These are phyloP conservation scores for Mucor indicus DNA, from an alignment of 371 early-diverging fungal species.

Conservation along the genomic window DNA sequence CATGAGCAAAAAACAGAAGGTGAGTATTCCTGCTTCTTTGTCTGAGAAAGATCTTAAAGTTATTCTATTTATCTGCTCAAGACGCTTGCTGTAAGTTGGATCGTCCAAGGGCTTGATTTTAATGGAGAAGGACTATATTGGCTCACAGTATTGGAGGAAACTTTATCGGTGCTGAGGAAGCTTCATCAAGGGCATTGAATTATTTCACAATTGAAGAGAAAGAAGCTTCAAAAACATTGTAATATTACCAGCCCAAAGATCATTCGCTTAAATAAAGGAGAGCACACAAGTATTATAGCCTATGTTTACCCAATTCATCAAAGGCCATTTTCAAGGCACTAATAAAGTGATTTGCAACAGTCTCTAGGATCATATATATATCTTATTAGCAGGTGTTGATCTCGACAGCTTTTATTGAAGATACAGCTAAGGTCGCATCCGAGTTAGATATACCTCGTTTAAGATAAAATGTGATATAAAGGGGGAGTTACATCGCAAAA, in stretches of 20 bases:
- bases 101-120: conserved; percentile 20
- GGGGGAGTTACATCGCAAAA: no score
- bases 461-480: no score
- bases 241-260: conserved; percentile 20
- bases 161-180: conserved; percentile 17
- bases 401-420: no score
- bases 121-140: conserved; percentile 20
- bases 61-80: conserved; percentile 26
- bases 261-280: conserved; percentile 26
- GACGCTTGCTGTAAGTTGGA: conserved; percentile 29
- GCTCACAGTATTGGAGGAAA: conserved; percentile 24
- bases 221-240: conserved; percentile 16
- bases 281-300: conserved; percentile 19
- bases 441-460: no score
- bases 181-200: conserved; percentile 18
- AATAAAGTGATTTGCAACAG: no score
- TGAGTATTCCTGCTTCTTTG: conserved; percentile 18
- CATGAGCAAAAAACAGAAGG: conserved; percentile 31
- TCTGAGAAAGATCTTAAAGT: conserved; percentile 21
- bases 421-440: no score
- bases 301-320: conserved; percentile 13
- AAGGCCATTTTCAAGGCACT: no score
- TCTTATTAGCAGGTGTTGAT: no score
- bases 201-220: conserved; percentile 18
- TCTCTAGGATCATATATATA: no score